phyloP scores from a whole-genome alignment of 768 basidiomycete genomes.

The Lanmaoa pseudosensibilis region DNA sequence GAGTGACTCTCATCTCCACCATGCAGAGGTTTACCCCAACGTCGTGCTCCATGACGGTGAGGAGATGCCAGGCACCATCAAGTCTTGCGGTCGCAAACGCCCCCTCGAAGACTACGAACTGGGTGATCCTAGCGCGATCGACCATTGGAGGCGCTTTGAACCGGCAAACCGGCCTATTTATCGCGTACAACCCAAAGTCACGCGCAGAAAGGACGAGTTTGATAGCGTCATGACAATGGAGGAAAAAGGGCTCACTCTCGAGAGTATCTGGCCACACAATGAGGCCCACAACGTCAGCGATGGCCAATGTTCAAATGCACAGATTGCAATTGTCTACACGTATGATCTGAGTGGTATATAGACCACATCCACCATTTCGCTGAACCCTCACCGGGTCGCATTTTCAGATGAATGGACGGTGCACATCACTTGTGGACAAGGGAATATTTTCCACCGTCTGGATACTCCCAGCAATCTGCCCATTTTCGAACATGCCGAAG shows the following conservation, averaged over 20 bases:
- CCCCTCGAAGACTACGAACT: slow-evolving; percentile 18
- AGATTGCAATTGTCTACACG: slow-evolving; percentile 26
- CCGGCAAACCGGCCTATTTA: slow-evolving; percentile 20
- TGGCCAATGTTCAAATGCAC: slow-evolving; percentile 24
- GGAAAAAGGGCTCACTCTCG: slow-evolving; percentile 22
- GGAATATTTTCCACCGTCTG: slow-evolving; percentile 7
- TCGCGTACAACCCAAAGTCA: slow-evolving; percentile 12
- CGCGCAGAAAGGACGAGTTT: not conserved
- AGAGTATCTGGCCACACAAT: slow-evolving; percentile 27
- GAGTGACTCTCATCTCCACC: slow-evolving; percentile 26
- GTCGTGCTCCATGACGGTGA: slow-evolving; percentile 20
- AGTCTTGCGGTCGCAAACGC: slow-evolving; percentile 21
- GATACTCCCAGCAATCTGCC: slow-evolving; percentile 20
- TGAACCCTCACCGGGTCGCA: not conserved
- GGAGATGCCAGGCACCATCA: slow-evolving; percentile 19
- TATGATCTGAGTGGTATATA: slow-evolving; percentile 22
- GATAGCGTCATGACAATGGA: slow-evolving; percentile 18
- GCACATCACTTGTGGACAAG: slow-evolving; percentile 25
- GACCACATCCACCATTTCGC: not conserved
- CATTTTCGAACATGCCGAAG: slow-evolving; percentile 19
- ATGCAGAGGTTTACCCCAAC: slow-evolving; percentile 21
- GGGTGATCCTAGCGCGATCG: slow-evolving; percentile 1
- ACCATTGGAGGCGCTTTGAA: slow-evolving; percentile 17
- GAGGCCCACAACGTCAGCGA: slow-evolving; percentile 22
- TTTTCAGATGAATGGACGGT: slow-evolving; percentile 28